Evolutionary conservation across 768 basidiomycete genomes (phyloP).

Genomic region (Pisolithus albus): DNA sequence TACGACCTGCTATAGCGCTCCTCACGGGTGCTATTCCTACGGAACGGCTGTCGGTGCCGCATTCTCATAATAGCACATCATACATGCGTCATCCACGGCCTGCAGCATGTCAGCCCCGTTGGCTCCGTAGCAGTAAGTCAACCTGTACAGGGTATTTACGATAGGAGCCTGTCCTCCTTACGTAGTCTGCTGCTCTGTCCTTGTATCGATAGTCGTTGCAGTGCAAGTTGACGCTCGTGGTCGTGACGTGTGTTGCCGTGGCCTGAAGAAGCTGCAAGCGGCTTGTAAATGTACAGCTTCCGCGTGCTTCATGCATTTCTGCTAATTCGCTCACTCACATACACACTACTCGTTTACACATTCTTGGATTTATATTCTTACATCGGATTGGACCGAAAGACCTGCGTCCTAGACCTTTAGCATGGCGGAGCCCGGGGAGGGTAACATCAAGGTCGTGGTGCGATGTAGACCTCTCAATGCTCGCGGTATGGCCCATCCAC

Average conservation of each 20-base stretch:
- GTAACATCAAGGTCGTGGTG: constrained; percentile 88
- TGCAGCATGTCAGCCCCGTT: not conserved
- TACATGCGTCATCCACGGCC: not conserved
- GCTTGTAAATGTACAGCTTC: not conserved
- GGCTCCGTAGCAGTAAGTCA: not conserved
- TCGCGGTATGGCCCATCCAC: constrained; percentile 56
- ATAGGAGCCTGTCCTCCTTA: not conserved
- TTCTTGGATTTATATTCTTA: constrained; percentile 5
- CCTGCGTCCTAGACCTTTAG: constrained; percentile 15
- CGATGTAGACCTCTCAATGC: constrained; percentile 96
- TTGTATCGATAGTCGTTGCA: too few species aligned
- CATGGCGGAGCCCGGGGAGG: constrained; percentile 76
- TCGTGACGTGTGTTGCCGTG: too few species aligned
- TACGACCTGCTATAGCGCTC: constrained; percentile 69
- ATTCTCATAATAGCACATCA: not conserved
- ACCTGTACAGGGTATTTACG: too few species aligned
- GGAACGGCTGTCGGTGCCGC: not conserved
- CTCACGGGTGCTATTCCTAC: too few species aligned
- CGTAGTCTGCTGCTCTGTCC: not conserved
- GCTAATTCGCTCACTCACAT: constrained; percentile 5
- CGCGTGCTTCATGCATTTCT: not conserved
- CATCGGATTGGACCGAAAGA: constrained; percentile 2
- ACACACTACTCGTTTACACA: not conserved
- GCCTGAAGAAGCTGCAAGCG: not conserved
- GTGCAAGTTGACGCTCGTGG: too few species aligned